Evolutionary conservation across 169 alveolate genomes (phyloP).

Genomic region (Cryptosporidium bovis): DNA sequence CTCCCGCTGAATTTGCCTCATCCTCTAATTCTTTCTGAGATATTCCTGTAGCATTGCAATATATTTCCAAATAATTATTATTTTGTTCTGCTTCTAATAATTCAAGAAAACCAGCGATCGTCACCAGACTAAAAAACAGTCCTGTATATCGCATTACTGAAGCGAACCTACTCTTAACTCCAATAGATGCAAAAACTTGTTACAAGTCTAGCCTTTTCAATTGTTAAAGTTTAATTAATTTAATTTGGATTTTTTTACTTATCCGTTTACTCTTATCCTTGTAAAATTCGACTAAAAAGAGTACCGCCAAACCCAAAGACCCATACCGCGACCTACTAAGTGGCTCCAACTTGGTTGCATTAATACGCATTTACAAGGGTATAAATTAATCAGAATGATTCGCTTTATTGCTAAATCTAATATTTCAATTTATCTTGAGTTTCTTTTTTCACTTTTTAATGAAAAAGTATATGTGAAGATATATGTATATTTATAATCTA

Average conservation of each 20-base stretch:
- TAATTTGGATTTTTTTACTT: neutral
- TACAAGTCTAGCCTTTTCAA: neutral
- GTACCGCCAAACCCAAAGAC: slow-evolving; percentile 2
- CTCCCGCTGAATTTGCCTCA: slow-evolving; percentile 42
- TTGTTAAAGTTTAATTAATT: neutral
- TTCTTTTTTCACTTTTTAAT: no score
- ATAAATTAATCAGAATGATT: no score
- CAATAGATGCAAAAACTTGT: neutral
- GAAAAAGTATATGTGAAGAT: no score
- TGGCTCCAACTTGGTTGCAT: no score
- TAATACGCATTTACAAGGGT: no score
- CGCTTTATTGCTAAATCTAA: no score
- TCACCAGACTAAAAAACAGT: neutral
- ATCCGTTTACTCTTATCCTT: slow-evolving; percentile 10
- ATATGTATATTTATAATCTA: no score
- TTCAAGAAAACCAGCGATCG: neutral
- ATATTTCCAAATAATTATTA: neutral
- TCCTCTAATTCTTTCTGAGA: slow-evolving; percentile 22
- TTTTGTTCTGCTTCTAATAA: neutral
- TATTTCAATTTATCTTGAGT: no score
- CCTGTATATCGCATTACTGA: slow-evolving; percentile 8
- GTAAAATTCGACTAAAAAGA: slow-evolving; percentile 33
- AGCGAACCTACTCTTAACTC: neutral
- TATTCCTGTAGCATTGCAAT: slow-evolving; percentile 18
- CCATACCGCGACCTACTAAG: no score